Percentiles rank a stretch among this genome's conserved stretches.
Evolutionary conservation across 75 land plant genomes (phyloP).

Genomic region (Azolla pinnata): DNA sequence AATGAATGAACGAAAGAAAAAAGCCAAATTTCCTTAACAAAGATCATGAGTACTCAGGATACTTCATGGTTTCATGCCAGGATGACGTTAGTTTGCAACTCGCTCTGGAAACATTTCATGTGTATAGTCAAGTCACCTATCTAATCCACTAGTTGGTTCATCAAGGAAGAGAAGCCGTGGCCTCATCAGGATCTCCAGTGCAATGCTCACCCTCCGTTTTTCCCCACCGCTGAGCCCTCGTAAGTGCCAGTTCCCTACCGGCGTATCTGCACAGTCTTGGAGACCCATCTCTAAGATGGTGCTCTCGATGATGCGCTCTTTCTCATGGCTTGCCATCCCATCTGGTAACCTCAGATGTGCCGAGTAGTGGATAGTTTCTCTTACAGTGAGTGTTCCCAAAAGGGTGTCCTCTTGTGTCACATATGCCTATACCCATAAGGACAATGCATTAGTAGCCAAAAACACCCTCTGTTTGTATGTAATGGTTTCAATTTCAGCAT

Average conservation of each 20-base stretch:
- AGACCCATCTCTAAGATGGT: conserved; percentile 91
- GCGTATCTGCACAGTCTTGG: conserved; percentile 90
- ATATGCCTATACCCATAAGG: conserved; percentile 51
- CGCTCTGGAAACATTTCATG: no score
- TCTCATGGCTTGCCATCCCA: conserved; percentile 60
- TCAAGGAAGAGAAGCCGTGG: conserved; percentile 83
- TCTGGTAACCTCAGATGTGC: conserved; percentile 73
- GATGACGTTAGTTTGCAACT: no score
- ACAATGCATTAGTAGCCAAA: not conserved
- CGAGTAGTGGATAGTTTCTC: conserved; percentile 75
- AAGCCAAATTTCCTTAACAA: not conserved
- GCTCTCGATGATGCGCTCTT: conserved; percentile 66
- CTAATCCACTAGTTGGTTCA: conserved; percentile 95
- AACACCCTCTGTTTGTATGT: no score
- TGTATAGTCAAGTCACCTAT: no score
- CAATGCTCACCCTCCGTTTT: conserved; percentile 88
- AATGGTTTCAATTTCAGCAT: no score
- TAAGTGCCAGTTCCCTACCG: conserved; percentile 91
- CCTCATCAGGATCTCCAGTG: conserved; percentile 83
- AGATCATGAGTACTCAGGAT: no score
- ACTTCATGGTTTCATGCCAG: no score
- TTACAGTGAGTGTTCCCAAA: conserved; percentile 82
- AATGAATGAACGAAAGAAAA: not conserved
- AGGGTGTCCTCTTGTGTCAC: conserved; percentile 88
- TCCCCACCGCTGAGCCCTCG: conserved; percentile 95